A percentile compares a stretch with the other conserved stretches of the same genome.
Conservation (phyloP, 1,284 basidiomycete species). For the Ceratobasidium sp. region DNA sequence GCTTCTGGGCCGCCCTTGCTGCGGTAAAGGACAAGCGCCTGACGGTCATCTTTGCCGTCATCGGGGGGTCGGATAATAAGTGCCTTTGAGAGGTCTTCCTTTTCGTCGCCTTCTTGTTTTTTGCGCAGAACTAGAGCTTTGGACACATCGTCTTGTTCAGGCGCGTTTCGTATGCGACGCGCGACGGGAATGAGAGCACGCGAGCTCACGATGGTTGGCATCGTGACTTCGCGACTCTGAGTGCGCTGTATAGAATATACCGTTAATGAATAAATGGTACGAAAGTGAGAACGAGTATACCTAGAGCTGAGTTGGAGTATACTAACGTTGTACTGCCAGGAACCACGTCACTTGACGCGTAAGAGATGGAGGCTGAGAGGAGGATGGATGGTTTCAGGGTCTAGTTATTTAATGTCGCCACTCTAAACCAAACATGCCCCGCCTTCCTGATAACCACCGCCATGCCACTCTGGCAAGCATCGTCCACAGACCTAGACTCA, state of each 20-base stretch:
- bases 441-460: conserved; percentile 4
- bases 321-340: not conserved
- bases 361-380: conserved; percentile 3
- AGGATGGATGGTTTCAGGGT: conserved; percentile 6
- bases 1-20: conserved; percentile 31
- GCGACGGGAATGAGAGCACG: conserved; percentile 35
- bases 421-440: conserved; percentile 8
- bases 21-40: conserved; percentile 44
- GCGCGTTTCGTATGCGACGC: conserved; percentile 38
- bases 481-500: not conserved
- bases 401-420: not conserved
- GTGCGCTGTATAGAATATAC: not conserved
- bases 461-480: conserved; percentile 10
- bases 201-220: conserved; percentile 44
- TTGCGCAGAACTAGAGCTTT: conserved; percentile 39
- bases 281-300: no score
- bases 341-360: conserved; percentile 1
- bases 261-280: not conserved
- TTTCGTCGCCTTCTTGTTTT: conserved; percentile 36
- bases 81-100: conserved; percentile 37
- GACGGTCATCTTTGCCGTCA: conserved; percentile 42
- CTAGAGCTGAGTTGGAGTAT: not conserved
- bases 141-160: conserved; percentile 35
- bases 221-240: conserved; percentile 20
- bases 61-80: conserved; percentile 40